Percentiles rank a stretch among this genome's conserved stretches.
These are phyloP conservation scores for Cladophialophora yegresii DNA, from an alignment of 2,329 filamentous ascomycete species.

Conservation along the genomic window DNA sequence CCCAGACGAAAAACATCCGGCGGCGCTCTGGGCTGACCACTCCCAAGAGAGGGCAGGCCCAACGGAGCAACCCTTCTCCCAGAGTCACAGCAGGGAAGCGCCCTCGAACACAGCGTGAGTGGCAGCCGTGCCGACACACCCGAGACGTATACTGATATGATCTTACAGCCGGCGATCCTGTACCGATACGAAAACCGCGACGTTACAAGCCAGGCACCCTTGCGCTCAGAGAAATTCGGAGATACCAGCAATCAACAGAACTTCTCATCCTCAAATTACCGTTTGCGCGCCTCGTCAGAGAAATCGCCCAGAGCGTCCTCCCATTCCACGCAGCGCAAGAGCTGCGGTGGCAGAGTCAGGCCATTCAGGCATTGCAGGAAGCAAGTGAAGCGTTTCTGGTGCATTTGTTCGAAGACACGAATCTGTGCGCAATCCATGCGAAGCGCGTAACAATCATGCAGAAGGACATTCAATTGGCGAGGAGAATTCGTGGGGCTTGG, in stretches of 20 bases:
- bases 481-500: conserved; percentile 76
- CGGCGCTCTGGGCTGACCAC: conserved; percentile 27
- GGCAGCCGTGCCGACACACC: conserved; percentile 37
- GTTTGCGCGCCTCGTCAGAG: conserved; percentile 53
- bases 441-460: conserved; percentile 97
- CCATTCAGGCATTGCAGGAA: conserved; percentile 90
- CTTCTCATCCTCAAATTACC: conserved; percentile 69
- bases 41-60: conserved; percentile 28
- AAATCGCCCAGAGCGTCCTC: conserved; percentile 58
- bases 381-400: conserved; percentile 95
- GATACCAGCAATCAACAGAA: conserved; percentile 86
- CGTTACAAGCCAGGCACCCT: conserved; percentile 78
- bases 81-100: conserved; percentile 31
- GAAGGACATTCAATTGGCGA: conserved; percentile 93
- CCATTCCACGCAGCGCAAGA: conserved; percentile 63
- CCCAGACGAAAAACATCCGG: conserved; percentile 31
- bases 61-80: conserved; percentile 24
- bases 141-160: conserved; percentile 15
- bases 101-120: conserved; percentile 39
- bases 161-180: conserved; percentile 68
- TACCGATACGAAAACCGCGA: conserved; percentile 61
- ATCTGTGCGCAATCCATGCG: conserved; percentile 94
- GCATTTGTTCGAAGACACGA: conserved; percentile 94
- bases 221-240: conserved; percentile 86
- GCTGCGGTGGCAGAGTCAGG: conserved; percentile 93